These are phyloP conservation scores for Termitomyces sp. DNA, from an alignment of 768 basidiomycete species.

Conservation along the genomic window DNA sequence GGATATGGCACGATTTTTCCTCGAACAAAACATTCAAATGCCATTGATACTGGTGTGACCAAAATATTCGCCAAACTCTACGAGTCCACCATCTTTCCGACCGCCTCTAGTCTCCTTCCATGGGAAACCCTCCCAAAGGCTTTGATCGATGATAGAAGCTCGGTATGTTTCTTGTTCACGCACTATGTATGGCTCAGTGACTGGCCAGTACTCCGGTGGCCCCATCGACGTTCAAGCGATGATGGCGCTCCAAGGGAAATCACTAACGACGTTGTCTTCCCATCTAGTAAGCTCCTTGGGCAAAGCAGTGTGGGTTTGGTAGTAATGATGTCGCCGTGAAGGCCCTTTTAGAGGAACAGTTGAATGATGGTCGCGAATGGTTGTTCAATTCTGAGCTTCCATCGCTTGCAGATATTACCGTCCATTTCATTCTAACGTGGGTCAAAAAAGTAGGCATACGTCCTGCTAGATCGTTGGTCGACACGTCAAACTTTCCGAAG, in stretches of 20 bases:
- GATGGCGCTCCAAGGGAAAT: conserved; percentile 8
- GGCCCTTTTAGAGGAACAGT: conserved; percentile 39
- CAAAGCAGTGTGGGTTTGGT: not conserved
- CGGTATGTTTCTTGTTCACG: conserved; percentile 29
- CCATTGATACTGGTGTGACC: conserved; percentile 44
- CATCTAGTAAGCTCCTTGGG: conserved; percentile 40
- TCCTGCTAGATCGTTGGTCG: conserved; percentile 35
- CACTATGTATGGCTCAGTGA: not conserved
- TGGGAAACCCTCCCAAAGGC: conserved; percentile 45
- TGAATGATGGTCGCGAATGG: conserved; percentile 56
- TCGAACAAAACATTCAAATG: conserved; percentile 36
- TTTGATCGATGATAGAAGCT: conserved; percentile 49
- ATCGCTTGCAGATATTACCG: conserved; percentile 50
- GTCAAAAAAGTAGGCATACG: conserved; percentile 29
- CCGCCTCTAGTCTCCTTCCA: conserved; percentile 40
- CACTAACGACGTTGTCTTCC: conserved; percentile 40
- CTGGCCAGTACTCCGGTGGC: conserved; percentile 30
- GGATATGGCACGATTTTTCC: conserved; percentile 53
- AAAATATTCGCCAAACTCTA: conserved; percentile 49
- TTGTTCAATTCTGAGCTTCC: conserved; percentile 53
- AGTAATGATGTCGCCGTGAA: conserved; percentile 10
- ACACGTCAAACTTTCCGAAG: conserved; percentile 36
- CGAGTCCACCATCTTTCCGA: conserved; percentile 44
- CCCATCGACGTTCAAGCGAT: conserved; percentile 35
- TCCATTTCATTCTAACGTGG: conserved; percentile 51